Percentiles rank a stretch among this genome's conserved stretches.
phyloP scores from a whole-genome alignment of 2,329 filamentous ascomycete genomes.

The Sarocladium brachiariae region DNA sequence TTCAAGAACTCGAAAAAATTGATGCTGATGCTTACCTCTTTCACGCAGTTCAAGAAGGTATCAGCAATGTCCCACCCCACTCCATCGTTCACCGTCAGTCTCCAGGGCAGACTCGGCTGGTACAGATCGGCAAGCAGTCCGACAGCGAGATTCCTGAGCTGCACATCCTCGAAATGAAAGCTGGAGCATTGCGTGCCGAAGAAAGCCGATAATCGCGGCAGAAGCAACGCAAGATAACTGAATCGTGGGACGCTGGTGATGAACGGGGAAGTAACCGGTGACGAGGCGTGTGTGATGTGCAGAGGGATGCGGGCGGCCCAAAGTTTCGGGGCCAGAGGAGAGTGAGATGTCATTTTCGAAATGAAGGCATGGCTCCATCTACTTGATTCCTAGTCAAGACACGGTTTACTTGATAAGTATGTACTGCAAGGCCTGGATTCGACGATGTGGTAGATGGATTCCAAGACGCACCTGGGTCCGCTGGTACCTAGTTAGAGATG shows the following conservation, averaged over 20 bases:
- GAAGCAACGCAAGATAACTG: slow-evolving; percentile 51
- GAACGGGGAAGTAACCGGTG: slow-evolving; percentile 38
- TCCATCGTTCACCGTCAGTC: slow-evolving; percentile 46
- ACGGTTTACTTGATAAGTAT: no score
- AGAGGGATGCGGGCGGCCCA: slow-evolving; percentile 50
- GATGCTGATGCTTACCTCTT: slow-evolving; percentile 44
- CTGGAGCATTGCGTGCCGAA: slow-evolving; percentile 49
- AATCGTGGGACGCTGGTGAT: slow-evolving; percentile 50
- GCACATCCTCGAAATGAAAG: slow-evolving; percentile 50
- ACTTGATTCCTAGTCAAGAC: no score
- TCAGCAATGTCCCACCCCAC: slow-evolving; percentile 53
- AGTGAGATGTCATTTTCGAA: neutral
- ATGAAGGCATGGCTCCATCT: neutral
- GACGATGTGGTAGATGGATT: no score
- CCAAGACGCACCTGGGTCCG: no score
- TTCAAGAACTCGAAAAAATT: no score
- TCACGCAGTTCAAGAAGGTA: slow-evolving; percentile 58
- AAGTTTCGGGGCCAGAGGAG: slow-evolving; percentile 37
- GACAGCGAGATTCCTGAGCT: slow-evolving; percentile 46
- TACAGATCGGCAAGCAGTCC: slow-evolving; percentile 52
- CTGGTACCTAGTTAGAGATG: no score
- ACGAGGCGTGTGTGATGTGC: slow-evolving; percentile 43
- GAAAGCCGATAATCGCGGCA: slow-evolving; percentile 47
- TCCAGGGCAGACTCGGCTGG: slow-evolving; percentile 47
- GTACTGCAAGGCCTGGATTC: no score